Conservation (phyloP, 2,329 filamentous ascomycete genomes). For the Didymella pinodella region DNA sequence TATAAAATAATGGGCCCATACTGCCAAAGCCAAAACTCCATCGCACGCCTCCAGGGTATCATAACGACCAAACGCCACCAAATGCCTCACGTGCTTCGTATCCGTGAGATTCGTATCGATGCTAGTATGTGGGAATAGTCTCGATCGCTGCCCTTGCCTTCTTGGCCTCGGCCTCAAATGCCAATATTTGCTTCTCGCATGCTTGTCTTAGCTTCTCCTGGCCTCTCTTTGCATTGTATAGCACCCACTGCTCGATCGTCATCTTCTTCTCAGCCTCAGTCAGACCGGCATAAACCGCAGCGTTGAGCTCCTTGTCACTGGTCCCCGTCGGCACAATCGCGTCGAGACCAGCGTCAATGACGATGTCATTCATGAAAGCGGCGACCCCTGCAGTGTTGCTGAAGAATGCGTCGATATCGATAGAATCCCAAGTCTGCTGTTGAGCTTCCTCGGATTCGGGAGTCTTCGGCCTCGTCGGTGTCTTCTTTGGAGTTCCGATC, state of each 20-base stretch:
- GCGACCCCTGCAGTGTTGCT: slow-evolving; percentile 35
- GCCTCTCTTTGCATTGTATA: slow-evolving; percentile 78
- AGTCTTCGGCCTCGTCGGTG: slow-evolving; percentile 28
- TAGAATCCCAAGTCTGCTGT: slow-evolving; percentile 69
- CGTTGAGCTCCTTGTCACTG: slow-evolving; percentile 54
- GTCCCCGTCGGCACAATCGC: slow-evolving; percentile 32
- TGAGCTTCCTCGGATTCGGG: slow-evolving; percentile 25
- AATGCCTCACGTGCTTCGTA: slow-evolving; percentile 6
- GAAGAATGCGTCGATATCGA: slow-evolving; percentile 79
- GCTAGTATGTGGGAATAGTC: slow-evolving; percentile 47
- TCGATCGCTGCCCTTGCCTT: slow-evolving; percentile 81
- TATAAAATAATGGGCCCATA: background rate
- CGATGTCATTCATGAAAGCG: slow-evolving; percentile 37
- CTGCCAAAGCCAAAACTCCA: slow-evolving; percentile 11
- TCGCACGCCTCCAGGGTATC: slow-evolving; percentile 32
- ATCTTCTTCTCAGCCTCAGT: slow-evolving; percentile 82
- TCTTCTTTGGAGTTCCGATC: slow-evolving; percentile 50
- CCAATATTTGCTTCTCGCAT: slow-evolving; percentile 81
- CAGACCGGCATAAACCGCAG: slow-evolving; percentile 65
- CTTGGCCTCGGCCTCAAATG: slow-evolving; percentile 84
- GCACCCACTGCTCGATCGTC: slow-evolving; percentile 94
- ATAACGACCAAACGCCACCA: slow-evolving; percentile 25
- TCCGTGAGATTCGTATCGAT: slow-evolving; percentile 3
- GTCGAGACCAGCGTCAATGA: slow-evolving; percentile 44
- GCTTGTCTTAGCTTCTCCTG: slow-evolving; percentile 81